phyloP scores from a whole-genome alignment of 164 flowering plant genomes.

The Magnolia changhungtana region DNA sequence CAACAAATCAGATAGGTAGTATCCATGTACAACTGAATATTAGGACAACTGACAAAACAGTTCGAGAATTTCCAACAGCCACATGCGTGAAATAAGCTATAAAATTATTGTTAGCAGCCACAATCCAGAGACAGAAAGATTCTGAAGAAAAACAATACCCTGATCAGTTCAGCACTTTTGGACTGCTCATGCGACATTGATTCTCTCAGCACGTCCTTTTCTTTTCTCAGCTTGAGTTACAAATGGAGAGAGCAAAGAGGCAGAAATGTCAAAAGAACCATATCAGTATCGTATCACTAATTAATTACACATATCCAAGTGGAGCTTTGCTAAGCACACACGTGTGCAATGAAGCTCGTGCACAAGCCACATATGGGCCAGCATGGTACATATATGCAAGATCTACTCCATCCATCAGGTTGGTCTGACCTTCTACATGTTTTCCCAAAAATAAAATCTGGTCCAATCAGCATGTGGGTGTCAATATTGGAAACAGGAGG shows the following conservation, averaged over 20 bases:
- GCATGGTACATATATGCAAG: too few relatives aligned
- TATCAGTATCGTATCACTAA: neutral
- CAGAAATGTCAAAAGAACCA: neutral
- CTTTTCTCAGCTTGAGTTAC: slow-evolving; percentile 49
- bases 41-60: neutral
- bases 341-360: neutral
- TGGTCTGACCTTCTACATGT: neutral
- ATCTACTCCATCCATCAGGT: neutral
- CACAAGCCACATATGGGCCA: too few relatives aligned
- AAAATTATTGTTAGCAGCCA: too few relatives aligned
- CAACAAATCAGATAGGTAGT: neutral
- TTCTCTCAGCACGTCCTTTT: slow-evolving; percentile 59
- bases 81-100: neutral
- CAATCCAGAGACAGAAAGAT: neutral
- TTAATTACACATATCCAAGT: too few relatives aligned
- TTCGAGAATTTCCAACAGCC: neutral
- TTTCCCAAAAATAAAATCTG: too few relatives aligned
- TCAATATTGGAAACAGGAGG: too few relatives aligned
- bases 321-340: neutral
- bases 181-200: slow-evolving; percentile 37
- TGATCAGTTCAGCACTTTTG: slow-evolving; percentile 52
- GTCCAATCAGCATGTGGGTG: too few relatives aligned
- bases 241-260: neutral
- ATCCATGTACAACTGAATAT: neutral
- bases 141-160: slow-evolving; percentile 30